Conservation (phyloP, 106 monocot species). For the Vanilla planifolia region DNA sequence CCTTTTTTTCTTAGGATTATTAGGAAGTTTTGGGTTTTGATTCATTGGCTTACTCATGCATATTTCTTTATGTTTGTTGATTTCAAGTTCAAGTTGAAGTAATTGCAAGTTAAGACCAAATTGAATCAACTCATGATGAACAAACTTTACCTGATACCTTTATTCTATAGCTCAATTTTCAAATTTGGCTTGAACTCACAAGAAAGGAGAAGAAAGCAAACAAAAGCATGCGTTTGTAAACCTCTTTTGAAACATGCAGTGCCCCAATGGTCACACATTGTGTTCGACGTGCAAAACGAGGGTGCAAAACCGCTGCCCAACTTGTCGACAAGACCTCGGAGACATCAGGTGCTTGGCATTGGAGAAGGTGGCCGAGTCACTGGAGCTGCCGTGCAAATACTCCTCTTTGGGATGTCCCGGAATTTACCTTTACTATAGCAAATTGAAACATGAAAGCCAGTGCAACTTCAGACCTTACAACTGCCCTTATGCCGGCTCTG, state of each 20-base stretch:
- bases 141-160: too few species aligned
- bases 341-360: conserved; percentile 25
- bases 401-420: conserved; percentile 15
- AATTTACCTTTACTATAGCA: conserved; percentile 22
- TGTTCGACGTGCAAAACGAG: conserved; percentile 25
- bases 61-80: too few species aligned
- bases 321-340: conserved; percentile 25
- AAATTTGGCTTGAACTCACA: too few species aligned
- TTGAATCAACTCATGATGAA: too few species aligned
- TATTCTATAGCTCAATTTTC: too few species aligned
- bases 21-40: too few species aligned
- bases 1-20: too few species aligned
- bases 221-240: too few species aligned
- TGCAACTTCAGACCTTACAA: conserved; percentile 32
- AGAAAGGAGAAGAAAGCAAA: too few species aligned
- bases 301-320: conserved; percentile 28
- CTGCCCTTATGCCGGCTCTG: conserved; percentile 23
- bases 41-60: too few species aligned
- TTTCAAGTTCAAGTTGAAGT: too few species aligned
- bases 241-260: conserved; percentile 12
- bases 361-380: conserved; percentile 28
- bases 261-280: conserved; percentile 24
- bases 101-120: too few species aligned
- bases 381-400: conserved; percentile 25
- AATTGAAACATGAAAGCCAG: conserved; percentile 14